These are phyloP conservation scores for Cynara cardunculus DNA, from an alignment of 129 eudicot species.

Conservation along the genomic window DNA sequence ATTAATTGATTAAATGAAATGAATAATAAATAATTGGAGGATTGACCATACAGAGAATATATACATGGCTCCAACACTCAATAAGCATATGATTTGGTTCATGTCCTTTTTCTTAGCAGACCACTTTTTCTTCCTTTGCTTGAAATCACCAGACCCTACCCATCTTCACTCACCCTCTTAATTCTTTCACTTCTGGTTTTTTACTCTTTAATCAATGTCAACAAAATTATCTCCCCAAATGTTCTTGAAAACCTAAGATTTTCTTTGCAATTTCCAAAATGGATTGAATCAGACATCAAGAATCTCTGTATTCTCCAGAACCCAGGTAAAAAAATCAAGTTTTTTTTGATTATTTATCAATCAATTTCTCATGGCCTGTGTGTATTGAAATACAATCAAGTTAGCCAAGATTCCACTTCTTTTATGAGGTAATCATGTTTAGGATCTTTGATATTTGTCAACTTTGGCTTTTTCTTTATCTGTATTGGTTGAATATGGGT, in stretches of 20 bases:
- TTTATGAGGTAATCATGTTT: conserved; percentile 19
- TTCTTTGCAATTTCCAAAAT: conserved; percentile 2
- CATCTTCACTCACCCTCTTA: background rate
- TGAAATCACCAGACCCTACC: conserved; percentile 27
- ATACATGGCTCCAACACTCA: conserved; percentile 25
- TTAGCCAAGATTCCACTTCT: conserved; percentile 10
- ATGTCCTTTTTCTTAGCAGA: conserved; percentile 1
- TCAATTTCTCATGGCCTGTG: conserved; percentile 3
- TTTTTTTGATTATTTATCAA: conserved; percentile 4
- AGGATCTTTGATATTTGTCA: background rate
- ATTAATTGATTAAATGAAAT: background rate
- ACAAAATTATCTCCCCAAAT: conserved; percentile 6
- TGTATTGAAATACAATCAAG: conserved; percentile 5
- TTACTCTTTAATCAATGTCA: conserved; percentile 17
- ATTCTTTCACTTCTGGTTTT: background rate
- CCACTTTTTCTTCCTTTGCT: conserved; percentile 11
- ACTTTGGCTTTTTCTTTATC: background rate
- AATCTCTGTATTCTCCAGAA: conserved; percentile 22
- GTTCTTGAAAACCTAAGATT: conserved; percentile 12
- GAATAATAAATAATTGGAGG: conserved; percentile 16
- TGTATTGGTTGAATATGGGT: background rate
- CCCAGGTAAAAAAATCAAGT: conserved; percentile 28
- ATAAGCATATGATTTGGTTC: conserved; percentile 26
- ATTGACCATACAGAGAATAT: conserved; percentile 9
- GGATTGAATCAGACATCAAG: conserved; percentile 22